These are phyloP conservation scores for Mycena venus DNA, from an alignment of 768 basidiomycete genomes.

Conservation along the genomic window DNA sequence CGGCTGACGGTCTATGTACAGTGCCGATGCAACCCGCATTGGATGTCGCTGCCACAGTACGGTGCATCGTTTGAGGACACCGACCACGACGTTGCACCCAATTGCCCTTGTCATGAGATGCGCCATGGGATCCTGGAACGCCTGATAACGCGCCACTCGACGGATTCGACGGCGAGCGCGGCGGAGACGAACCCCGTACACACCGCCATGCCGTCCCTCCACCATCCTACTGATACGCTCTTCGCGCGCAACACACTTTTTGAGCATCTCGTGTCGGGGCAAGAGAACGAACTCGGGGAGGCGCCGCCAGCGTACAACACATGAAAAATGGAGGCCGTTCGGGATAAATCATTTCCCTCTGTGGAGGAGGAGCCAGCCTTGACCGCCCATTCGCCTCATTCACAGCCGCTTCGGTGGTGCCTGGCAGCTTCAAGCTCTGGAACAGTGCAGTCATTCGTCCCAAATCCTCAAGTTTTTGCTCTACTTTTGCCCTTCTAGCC, in stretches of 20 bases:
- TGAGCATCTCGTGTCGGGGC: conserved; percentile 86
- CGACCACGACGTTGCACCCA: conserved; percentile 44
- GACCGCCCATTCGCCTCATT: too few relatives aligned
- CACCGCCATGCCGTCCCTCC: conserved; percentile 46
- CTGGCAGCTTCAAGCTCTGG: too few relatives aligned
- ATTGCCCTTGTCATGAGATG: conserved; percentile 59
- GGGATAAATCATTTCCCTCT: too few relatives aligned
- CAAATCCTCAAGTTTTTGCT: too few relatives aligned
- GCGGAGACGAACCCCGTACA: conserved; percentile 53
- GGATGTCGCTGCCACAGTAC: conserved; percentile 85
- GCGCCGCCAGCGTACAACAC: conserved; percentile 80
- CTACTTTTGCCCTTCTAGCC: too few relatives aligned
- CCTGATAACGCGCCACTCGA: conserved; percentile 49
- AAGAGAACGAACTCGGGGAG: conserved; percentile 86
- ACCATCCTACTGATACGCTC: conserved; percentile 46
- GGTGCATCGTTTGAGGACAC: conserved; percentile 59
- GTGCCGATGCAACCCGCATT: conserved; percentile 88
- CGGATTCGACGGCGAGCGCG: conserved; percentile 50
- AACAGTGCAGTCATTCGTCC: too few relatives aligned
- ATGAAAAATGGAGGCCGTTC: background rate
- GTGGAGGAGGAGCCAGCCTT: too few relatives aligned
- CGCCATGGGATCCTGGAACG: conserved; percentile 46
- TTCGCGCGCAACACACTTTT: conserved; percentile 67
- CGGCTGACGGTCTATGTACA: conserved; percentile 41
- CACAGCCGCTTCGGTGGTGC: too few relatives aligned